Evolutionary conservation across 306 rosid genomes (phyloP).

Genomic region (Dicorynia guianensis): DNA sequence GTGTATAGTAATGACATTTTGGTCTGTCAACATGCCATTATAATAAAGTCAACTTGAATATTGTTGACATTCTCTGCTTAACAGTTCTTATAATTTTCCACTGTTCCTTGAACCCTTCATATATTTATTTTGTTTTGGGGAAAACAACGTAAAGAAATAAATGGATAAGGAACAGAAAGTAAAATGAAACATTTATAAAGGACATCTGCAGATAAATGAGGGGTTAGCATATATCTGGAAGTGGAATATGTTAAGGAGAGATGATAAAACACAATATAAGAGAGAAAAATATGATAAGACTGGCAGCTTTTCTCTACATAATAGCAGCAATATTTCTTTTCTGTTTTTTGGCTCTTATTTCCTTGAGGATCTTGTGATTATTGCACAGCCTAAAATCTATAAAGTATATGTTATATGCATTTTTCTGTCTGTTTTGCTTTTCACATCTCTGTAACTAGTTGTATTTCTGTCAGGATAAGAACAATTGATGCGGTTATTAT

Average conservation of each 20-base stretch:
- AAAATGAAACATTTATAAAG: conserved; percentile 5
- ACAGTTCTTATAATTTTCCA: too few relatives aligned
- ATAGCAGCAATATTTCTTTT: conserved; percentile 22
- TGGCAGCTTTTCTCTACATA: background rate
- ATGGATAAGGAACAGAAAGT: conserved; percentile 16
- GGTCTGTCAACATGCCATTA: too few relatives aligned
- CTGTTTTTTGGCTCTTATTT: background rate
- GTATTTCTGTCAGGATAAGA: conserved; percentile 93
- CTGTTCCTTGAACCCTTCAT: conserved; percentile 3
- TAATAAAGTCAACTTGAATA: too few relatives aligned
- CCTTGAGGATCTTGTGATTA: conserved; percentile 18
- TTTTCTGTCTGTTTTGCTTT: conserved; percentile 37
- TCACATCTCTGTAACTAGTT: conserved; percentile 52
- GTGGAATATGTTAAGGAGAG: background rate
- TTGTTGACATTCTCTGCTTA: too few relatives aligned
- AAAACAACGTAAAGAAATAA: background rate
- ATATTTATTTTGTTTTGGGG: background rate
- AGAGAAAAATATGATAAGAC: conserved; percentile 4
- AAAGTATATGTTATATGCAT: conserved; percentile 29
- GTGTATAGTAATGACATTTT: too few relatives aligned
- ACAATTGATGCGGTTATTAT: conserved; percentile 80
- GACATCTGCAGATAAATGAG: background rate
- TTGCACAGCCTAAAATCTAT: conserved; percentile 19
- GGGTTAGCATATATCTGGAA: conserved; percentile 27
- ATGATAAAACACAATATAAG: conserved; percentile 5